phyloP scores from a whole-genome alignment of 163 green algal genomes.

The Picocystis sp. region DNA sequence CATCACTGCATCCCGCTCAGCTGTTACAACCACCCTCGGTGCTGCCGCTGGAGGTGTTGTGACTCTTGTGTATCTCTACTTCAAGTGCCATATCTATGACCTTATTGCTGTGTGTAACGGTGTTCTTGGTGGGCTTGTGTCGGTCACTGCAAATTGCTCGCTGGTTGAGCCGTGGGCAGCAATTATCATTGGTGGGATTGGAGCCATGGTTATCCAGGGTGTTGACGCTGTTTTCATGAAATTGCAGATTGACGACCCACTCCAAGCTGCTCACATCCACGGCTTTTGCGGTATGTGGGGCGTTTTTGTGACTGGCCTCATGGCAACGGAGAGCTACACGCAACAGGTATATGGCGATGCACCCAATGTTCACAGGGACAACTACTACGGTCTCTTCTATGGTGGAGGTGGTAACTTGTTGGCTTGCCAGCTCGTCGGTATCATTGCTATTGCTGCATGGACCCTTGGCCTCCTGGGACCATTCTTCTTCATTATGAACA shows the following conservation, averaged over 20 bases:
- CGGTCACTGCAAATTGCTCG: constrained; percentile 40
- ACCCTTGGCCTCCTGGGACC: constrained; percentile 37
- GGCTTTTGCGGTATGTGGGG: constrained; percentile 47
- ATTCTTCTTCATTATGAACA: constrained; percentile 50
- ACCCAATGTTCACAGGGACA: constrained; percentile 13
- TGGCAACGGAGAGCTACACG: constrained; percentile 44
- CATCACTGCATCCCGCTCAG: constrained; percentile 9
- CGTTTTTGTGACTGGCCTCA: constrained; percentile 41
- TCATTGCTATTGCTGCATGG: constrained; percentile 48
- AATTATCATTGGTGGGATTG: constrained; percentile 15
- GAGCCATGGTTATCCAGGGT: constrained; percentile 11
- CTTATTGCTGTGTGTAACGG: constrained; percentile 47
- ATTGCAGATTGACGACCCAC: constrained; percentile 62
- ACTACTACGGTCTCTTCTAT: constrained; percentile 39
- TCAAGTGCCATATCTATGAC: constrained; percentile 18
- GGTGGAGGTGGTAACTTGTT: constrained; percentile 37
- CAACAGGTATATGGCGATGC: constrained; percentile 28
- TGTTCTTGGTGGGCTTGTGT: constrained; percentile 33
- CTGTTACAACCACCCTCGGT: constrained; percentile 73
- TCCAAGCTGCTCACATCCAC: constrained; percentile 81
- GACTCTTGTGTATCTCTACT: constrained; percentile 32
- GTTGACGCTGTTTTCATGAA: constrained; percentile 9
- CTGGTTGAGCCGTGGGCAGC: constrained; percentile 27
- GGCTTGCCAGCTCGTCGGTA: constrained; percentile 40
- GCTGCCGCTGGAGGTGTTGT: constrained; percentile 51